A percentile compares a stretch with the other conserved stretches of the same genome.
These are phyloP conservation scores for Neofusicoccum ribis DNA, from an alignment of 2,329 filamentous ascomycete genomes.

Conservation along the genomic window DNA sequence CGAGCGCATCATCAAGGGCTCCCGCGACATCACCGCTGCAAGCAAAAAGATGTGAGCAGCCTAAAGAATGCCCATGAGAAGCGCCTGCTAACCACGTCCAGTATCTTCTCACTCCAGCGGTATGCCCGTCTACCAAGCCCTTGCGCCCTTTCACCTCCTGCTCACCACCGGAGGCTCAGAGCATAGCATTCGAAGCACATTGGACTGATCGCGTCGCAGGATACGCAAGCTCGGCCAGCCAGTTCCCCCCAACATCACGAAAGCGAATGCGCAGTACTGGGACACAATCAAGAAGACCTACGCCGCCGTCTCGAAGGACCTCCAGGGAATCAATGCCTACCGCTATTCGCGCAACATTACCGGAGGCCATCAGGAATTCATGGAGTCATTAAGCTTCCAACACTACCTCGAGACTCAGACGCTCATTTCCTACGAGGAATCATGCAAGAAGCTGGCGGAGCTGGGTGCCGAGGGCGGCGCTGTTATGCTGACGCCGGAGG, in stretches of 20 bases:
- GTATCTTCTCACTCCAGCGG: constrained; percentile 84
- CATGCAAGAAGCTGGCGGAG: constrained; percentile 42
- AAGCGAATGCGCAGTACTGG: constrained; percentile 69
- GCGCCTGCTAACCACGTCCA: constrained; percentile 35
- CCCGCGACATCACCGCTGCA: constrained; percentile 85
- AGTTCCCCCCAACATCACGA: constrained; percentile 67
- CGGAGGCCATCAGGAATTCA: constrained; percentile 84
- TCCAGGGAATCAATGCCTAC: constrained; percentile 76
- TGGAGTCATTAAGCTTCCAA: constrained; percentile 86
- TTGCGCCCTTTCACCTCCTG: neutral
- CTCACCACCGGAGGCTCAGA: neutral
- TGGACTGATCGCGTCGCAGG: constrained; percentile 43
- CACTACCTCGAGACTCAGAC: constrained; percentile 80
- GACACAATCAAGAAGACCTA: constrained; percentile 72
- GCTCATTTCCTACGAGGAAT: constrained; percentile 68
- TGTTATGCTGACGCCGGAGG: constrained; percentile 71
- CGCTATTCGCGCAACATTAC: constrained; percentile 80
- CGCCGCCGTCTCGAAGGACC: constrained; percentile 66
- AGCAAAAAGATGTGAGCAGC: constrained; percentile 89
- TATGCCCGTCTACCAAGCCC: constrained; percentile 32
- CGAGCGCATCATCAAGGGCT: constrained; percentile 86
- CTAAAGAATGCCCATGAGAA: neutral
- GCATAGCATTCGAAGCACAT: neutral
- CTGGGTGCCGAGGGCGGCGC: constrained; percentile 44
- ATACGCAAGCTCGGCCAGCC: constrained; percentile 60